Percentiles rank a stretch among this genome's conserved stretches.
Evolutionary conservation across 164 flowering plant species (phyloP).

Genomic region (grape (Vitis vinifera)): ASM3070453v1 NC_081822.1:6587501-6588000

Average conservation of each 20-base stretch:
- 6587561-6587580: slow-evolving; percentile 53
- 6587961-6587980: not conserved
- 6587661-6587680: not conserved
- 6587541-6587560: slow-evolving; percentile 87
- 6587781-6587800: slow-evolving; percentile 51
- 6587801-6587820: slow-evolving; percentile 41
- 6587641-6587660: not conserved
- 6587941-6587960: not conserved
- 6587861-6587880: not conserved
- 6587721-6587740: slow-evolving; percentile 54
- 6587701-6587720: slow-evolving; percentile 95
- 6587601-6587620: not conserved
- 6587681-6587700: slow-evolving; percentile 11
- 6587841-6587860: slow-evolving; percentile 52
- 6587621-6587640: not conserved
- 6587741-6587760: slow-evolving; percentile 80
- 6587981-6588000: not conserved
- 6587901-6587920: slow-evolving; percentile 2
- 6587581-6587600: not conserved
- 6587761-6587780: slow-evolving; percentile 68
- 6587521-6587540: slow-evolving; percentile 81
- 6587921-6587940: not conserved
- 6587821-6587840: slow-evolving; percentile 38
- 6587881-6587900: not conserved
- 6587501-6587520: slow-evolving; percentile 73